Evolutionary conservation across 257 asterid genomes (phyloP).

Genomic region (Scutellaria galericulata): DNA sequence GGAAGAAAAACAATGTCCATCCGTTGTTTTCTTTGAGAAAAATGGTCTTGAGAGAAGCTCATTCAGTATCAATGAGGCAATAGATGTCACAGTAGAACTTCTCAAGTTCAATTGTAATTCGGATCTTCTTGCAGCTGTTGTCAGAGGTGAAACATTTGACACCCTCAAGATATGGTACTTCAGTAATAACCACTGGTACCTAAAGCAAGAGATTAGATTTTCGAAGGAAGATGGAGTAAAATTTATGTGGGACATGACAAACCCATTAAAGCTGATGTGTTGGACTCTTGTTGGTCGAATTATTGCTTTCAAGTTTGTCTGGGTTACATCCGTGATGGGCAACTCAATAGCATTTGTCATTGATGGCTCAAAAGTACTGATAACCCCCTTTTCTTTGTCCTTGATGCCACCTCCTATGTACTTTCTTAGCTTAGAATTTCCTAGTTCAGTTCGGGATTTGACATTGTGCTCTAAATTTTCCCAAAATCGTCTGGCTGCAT

Average conservation of each 20-base stretch:
- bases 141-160: conserved; percentile 71
- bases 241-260: conserved; percentile 84
- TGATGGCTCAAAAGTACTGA: conserved; percentile 72
- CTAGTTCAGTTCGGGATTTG: conserved; percentile 63
- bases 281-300: conserved; percentile 84
- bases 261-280: conserved; percentile 64
- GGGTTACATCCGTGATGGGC: conserved; percentile 84
- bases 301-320: conserved; percentile 61
- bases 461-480: conserved; percentile 49
- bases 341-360: conserved; percentile 84
- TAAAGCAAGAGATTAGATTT: conserved; percentile 87
- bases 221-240: conserved; percentile 62
- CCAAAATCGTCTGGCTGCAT: conserved; percentile 68
- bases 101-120: conserved; percentile 91
- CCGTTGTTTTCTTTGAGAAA: conserved; percentile 80
- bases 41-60: conserved; percentile 93
- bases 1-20: conserved; percentile 64
- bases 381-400: conserved; percentile 79
- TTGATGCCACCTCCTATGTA: conserved; percentile 95
- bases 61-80: conserved; percentile 61
- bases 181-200: conserved; percentile 91
- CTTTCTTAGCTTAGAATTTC: conserved; percentile 68
- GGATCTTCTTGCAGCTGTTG: conserved; percentile 84
- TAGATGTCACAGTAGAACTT: conserved; percentile 58
- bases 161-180: conserved; percentile 80